These are phyloP conservation scores for Apiospora arundinis DNA, from an alignment of 2,329 filamentous ascomycete genomes.

Conservation along the genomic window DNA sequence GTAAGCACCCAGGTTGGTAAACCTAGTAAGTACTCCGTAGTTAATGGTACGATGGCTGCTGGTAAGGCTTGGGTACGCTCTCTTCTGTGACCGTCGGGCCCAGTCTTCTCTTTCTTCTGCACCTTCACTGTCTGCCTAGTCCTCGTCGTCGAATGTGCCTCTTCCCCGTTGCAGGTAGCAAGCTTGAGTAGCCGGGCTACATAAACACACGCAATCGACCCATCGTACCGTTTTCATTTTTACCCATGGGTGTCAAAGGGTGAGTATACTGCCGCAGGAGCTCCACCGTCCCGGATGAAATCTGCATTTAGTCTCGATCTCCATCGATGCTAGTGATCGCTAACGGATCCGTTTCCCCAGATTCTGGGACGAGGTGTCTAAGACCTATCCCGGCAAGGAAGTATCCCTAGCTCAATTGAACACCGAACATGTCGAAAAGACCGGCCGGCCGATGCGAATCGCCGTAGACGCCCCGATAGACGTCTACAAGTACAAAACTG, in stretches of 20 bases:
- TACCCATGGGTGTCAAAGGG: conserved; percentile 24
- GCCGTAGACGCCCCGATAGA: conserved; percentile 34
- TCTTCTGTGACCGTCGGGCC: no score
- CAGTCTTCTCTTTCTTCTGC: background rate
- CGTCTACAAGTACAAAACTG: conserved; percentile 21
- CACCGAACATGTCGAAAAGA: conserved; percentile 32
- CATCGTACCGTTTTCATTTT: background rate
- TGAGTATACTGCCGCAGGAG: background rate
- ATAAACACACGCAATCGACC: background rate
- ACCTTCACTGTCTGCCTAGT: background rate
- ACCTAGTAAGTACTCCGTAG: no score
- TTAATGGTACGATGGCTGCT: no score
- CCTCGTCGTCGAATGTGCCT: no score
- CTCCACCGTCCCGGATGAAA: background rate
- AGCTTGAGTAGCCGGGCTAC: background rate
- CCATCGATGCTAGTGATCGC: background rate
- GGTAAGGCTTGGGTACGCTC: no score
- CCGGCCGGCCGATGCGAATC: conserved; percentile 34
- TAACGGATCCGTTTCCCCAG: conserved; percentile 26
- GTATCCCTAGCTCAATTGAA: conserved; percentile 31
- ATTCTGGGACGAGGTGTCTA: conserved; percentile 23
- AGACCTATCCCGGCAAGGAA: conserved; percentile 26
- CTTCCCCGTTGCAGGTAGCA: no score
- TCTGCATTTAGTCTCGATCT: background rate
- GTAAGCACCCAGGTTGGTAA: no score